Evolutionary conservation across 257 asterid genomes (phyloP).

Genomic region (Sherardia arvensis): DNA sequence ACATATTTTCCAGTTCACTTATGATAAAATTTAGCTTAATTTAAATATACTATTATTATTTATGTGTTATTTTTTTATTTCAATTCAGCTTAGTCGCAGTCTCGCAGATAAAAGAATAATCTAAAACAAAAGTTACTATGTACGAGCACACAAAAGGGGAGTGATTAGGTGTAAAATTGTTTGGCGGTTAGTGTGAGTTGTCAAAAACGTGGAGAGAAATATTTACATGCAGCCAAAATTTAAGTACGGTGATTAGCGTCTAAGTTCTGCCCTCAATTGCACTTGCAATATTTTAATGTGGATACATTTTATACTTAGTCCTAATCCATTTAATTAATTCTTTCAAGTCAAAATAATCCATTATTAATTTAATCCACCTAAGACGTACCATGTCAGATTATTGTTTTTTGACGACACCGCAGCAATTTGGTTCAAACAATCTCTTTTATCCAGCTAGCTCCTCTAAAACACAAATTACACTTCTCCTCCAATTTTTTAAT

Average conservation of each 20-base stretch:
- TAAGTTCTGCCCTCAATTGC: not conserved
- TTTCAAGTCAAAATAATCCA: conserved; percentile 1
- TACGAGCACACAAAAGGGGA: not conserved
- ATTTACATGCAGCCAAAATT: conserved; percentile 5
- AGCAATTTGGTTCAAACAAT: not conserved
- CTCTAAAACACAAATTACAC: not conserved
- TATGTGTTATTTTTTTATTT: no score
- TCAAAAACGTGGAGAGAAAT: conserved; percentile 26
- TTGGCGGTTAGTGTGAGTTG: conserved; percentile 29
- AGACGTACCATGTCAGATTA: not conserved
- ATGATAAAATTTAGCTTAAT: no score
- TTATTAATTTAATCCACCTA: conserved; percentile 4
- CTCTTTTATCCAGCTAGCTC: not conserved
- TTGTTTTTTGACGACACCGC: not conserved
- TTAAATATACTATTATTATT: no score
- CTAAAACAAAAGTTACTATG: no score
- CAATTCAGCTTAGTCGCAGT: no score
- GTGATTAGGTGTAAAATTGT: conserved; percentile 5
- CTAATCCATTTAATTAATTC: not conserved
- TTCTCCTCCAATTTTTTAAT: no score
- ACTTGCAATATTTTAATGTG: not conserved
- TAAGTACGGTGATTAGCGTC: not conserved
- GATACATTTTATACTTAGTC: not conserved
- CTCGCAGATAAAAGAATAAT: no score
- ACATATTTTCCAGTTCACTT: no score